Base-by-base conservation (phyloP, 2,329 filamentous ascomycete genomes). In the Calonectria montana region DNA sequence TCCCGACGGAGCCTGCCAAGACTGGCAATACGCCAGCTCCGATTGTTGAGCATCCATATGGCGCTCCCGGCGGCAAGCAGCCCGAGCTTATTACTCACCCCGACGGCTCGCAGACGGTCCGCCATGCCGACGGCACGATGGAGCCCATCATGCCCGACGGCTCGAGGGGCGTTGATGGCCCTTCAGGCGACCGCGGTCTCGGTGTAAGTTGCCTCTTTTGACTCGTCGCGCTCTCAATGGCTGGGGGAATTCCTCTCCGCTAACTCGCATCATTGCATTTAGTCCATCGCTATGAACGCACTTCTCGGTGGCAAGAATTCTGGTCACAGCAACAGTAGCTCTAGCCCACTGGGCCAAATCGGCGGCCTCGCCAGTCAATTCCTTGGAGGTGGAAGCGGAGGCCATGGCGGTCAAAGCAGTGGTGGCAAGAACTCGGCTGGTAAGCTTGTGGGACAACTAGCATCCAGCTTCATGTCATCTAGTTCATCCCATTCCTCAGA, bases 1-100 rank as follows among this genome's bases (percentile, higher is more conserved):
- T 89, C 37, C 92, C 92, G 37, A 94, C 90, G 16, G 86, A 90
- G 70, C 87, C 91, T 62, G 91, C 89, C 9, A 91, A 90, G 53
- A 88, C 89, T 25, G 90, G 91, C 73, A 90, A 86, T 79, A 91
- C 89, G 43, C 91, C 89, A 55, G 88, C 85, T 73, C 87, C 87
- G 69, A 85, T 82, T 65, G 78, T 81, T 72, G 90, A 92, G 23
- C 91, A 93, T 77, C 92, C 91, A 6, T 93, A 92, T 82, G 90
- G 90, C 70, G 84, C 86, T 15, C 89, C 90, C 68, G 85, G 88
- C 4, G 25, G 6, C 53, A 67, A 59, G 64, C 84, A 83, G 50
- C 83, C 85, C 65, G 85, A 91, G 81, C 84, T 91, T 75, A 91
- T 91, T 81, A 91, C 88, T 48, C 90, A 92, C 77, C 87, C 88